Evolutionary conservation across 2,329 filamentous ascomycete species (phyloP).

Genomic region (Colletotrichum sublineola): DNA sequence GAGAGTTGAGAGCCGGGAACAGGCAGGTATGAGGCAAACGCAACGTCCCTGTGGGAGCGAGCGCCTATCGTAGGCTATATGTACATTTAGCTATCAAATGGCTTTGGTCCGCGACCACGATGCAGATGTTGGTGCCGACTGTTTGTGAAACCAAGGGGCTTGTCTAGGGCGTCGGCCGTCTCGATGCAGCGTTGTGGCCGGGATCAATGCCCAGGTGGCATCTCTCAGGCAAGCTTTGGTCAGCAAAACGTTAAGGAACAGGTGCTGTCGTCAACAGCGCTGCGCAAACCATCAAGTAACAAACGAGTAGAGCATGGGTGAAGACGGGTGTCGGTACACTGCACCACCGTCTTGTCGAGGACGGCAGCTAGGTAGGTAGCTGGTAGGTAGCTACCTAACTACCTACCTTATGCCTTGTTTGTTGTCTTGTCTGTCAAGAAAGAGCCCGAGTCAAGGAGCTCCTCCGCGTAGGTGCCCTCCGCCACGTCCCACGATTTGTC

Average conservation of each 20-base stretch:
- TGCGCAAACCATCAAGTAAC: too few relatives aligned
- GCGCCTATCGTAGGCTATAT: slow-evolving; percentile 35
- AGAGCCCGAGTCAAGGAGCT: slow-evolving; percentile 12
- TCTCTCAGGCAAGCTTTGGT: neutral
- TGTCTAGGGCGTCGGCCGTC: neutral
- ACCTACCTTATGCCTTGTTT: neutral
- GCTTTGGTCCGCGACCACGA: slow-evolving; percentile 22
- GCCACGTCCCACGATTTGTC: neutral
- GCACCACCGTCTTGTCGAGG: too few relatives aligned
- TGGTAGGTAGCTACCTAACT: too few relatives aligned
- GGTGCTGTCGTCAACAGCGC: too few relatives aligned
- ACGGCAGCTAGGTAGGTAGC: too few relatives aligned
- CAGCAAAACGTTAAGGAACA: neutral
- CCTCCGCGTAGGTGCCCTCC: neutral
- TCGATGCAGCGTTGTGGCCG: neutral
- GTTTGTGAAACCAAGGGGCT: neutral
- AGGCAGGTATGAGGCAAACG: slow-evolving; percentile 21
- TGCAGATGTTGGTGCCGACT: neutral
- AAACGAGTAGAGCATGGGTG: too few relatives aligned
- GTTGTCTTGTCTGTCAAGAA: neutral
- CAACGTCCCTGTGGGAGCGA: slow-evolving; percentile 9
- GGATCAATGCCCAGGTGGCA: neutral
- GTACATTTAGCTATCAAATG: slow-evolving; percentile 40
- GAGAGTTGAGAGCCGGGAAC: slow-evolving; percentile 1
- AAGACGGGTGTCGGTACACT: too few relatives aligned